Base-by-base conservation (phyloP, 177 flowering plant species). In the Vitis hybrid region DNA sequence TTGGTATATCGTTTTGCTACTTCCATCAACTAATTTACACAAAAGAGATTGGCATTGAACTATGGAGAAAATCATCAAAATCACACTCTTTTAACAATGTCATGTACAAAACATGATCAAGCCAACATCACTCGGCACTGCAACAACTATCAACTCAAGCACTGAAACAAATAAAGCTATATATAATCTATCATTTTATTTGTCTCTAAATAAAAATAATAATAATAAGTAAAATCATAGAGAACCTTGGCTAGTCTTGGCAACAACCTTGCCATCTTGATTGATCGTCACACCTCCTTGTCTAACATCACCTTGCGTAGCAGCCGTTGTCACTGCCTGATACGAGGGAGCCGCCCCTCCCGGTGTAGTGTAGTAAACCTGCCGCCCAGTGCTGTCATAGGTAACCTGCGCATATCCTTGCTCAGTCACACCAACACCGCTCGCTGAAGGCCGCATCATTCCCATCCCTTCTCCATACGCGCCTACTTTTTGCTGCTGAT, bases 321-420 rank as follows among this genome's bases (percentile, higher is more conserved):
- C 30, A 19, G 19, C 21, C 10, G 55, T 17, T 10, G 70, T 55
- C 56, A 69, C 62, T 40, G 70, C 62, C 70, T 78, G 85, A 56
- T 84, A 80, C 13, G 73, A 0, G 11, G 82, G 67, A 70, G 73
- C 66, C 15, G 74, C 74, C 23, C 77, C 82, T 17, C 81, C 85
- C 17, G 82, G 67, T 8, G 87, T 58, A 9, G 81, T 73, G 60
- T 85, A 87, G 71, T 76, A 87, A 32, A 87, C 81, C 72, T 82
- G 88, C 70, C 93, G 73, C 23, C 93, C 92, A 1, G 85, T 23
- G 14, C 65, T 66, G 66, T 87, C 93, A 56, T 83, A 87, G 17
- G 63, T 83, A 71, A 86, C 73, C 75, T 82, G 88, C 3, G 79
- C 50, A 65, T 83, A 86, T 3, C 83, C 89, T 8, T 66, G 30